Evolutionary conservation across 2,329 filamentous ascomycete genomes (phyloP), one percentile per base, ranked within the genome.

Genomic region (Remersonia thermophila): DNA sequence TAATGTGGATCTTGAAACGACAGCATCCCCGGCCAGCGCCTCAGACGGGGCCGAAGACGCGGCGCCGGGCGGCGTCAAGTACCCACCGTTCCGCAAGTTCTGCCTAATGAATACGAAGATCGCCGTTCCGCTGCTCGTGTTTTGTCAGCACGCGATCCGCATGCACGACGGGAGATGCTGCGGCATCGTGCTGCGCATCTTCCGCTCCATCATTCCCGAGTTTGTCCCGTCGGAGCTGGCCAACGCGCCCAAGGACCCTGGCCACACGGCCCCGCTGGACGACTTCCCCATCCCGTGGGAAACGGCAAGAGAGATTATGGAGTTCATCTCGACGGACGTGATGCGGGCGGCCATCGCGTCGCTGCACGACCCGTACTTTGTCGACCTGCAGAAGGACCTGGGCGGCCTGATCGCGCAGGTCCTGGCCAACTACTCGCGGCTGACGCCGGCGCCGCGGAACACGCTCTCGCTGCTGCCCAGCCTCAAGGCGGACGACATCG

Each of bases 301-400:
- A 18, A 75, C 77, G 11, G 68, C 76, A 1, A 61, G 69, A 7
- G 80, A 70, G 7, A 83, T 96, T 43, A 78, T 87, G 35, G 85
- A 94, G 52, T 98, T 87, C 57, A 87, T 96, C 52, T 85, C 79
- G 35, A 77, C 77, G 4, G 83, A 94, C 47, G 84, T 96, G 2
- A 71, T 98, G 33, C 84, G 87, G 61, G 85, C 86, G 0, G 89
- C 83, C 51, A 83, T 95, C 54, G 83, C 80, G 2, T 93, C 83
- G 2, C 75, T 98, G 34, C 83, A 96, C 59, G 91, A 98, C 47
- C 80, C 85, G 0, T 95, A 96, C 58, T 98, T 96, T 58, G 87
- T 95, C 25, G 91, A 98, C 48, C 74, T 93, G 43, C 91, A 98
- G 52, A 89, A 87, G 54, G 87, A 98, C 35, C 69, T 98, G 15